Evolutionary conservation across 352 stramenopile species (phyloP), one percentile per base, ranked within the genome.

Genomic region (Elongisporangium prolatum): DNA sequence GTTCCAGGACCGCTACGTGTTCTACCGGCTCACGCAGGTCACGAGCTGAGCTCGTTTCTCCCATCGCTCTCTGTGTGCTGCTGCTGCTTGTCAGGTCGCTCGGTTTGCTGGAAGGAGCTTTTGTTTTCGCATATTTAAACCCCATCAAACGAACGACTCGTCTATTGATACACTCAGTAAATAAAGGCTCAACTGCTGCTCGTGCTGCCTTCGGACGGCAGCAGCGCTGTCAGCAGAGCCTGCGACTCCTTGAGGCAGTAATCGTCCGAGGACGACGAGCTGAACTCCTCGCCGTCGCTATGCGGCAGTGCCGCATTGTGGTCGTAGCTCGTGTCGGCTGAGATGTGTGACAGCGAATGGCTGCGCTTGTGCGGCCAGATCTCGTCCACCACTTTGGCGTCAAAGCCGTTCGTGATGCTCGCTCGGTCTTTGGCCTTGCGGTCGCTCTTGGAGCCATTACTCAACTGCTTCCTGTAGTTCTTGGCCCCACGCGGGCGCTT

Each of bases 1-100:
- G 56, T 95, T 95, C 73, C 86, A 95, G 58, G 84, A 93, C 72
- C 89, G 89, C 60, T 93, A 92, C 60, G 80, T 92, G 40, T 92
- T 95, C 67, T 95, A 93, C 58, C 80, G 86, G 21, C 71, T 95
- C 54, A 82, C 70, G 17, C 73, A 77, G 44, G 67, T 81, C 37
- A 66, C 63, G 21, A 59, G 67, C 57, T 86, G 75, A 69, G 52
- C 50, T 52, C 16, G 58, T 52, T 61, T 54, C 57, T 52, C 61
- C 51, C 24, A 16, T 40, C 50, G 6, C 16, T 16, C 4, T 40
- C 28, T 40, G 5, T 40, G 28, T 40, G 28, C 28, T 40, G 28
- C 28, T 40, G 28, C 28, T 40, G 28, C 28, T 40, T 67, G 59
- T 65, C 50, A 24, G 38, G 50, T 20, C 24, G 3, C 24, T 34